These are phyloP conservation scores for Lomentospora prolificans DNA, from an alignment of 2,329 filamentous ascomycete species.

Conservation along the genomic window DNA sequence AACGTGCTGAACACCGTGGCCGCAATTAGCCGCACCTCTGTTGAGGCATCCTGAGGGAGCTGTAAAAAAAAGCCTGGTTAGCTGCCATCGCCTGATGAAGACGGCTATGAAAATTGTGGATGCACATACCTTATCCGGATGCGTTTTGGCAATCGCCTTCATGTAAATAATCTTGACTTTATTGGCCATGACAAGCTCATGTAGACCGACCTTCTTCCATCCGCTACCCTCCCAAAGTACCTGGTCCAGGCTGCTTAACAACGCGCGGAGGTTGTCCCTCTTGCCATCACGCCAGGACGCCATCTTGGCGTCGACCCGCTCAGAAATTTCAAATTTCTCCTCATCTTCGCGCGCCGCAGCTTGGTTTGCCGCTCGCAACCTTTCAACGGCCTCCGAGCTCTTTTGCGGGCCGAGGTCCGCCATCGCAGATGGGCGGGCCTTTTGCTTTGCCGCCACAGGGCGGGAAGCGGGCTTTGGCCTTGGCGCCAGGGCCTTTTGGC, in stretches of 20 bases:
- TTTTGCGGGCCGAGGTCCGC: conserved; percentile 32
- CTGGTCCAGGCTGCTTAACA: conserved; percentile 76
- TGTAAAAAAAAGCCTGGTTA: conserved; percentile 19
- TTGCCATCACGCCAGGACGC: conserved; percentile 82
- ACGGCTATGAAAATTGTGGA: too few relatives aligned
- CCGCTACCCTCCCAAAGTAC: conserved; percentile 88
- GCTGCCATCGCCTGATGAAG: too few relatives aligned
- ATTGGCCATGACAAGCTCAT: conserved; percentile 82
- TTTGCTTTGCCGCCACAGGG: conserved; percentile 31
- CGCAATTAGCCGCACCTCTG: conserved; percentile 57
- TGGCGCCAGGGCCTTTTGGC: conserved; percentile 73
- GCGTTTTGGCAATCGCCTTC: conserved; percentile 97
- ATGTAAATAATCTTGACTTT: conserved; percentile 98
- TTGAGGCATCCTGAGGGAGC: conserved; percentile 55
- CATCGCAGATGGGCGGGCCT: conserved; percentile 31
- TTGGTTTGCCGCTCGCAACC: conserved; percentile 73
- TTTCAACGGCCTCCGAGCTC: conserved; percentile 67
- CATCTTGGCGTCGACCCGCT: conserved; percentile 74
- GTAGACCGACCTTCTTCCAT: conserved; percentile 95
- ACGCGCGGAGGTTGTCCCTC: conserved; percentile 79
- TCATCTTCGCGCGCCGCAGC: conserved; percentile 81
- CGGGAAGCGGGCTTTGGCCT: conserved; percentile 44
- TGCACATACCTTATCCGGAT: conserved; percentile 85
- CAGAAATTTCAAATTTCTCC: conserved; percentile 82
- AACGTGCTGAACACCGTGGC: conserved; percentile 57